Conservation (phyloP, 2,329 filamentous ascomycete species). For the Sclerotinia nivalis region DNA sequence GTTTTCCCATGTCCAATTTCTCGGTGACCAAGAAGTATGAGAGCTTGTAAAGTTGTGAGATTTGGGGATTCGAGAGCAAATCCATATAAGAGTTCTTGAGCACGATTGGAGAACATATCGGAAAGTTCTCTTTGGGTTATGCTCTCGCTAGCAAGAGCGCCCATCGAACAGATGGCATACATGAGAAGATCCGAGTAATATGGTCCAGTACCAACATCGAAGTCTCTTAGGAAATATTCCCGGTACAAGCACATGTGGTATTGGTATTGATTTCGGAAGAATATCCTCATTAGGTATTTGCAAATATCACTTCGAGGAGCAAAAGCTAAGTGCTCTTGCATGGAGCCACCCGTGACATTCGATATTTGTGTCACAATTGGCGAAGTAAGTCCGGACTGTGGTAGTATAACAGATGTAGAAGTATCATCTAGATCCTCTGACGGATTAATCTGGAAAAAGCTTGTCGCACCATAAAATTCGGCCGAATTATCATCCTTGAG, state of each 20-base stretch:
- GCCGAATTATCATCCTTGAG: slow-evolving; percentile 44
- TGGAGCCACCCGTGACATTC: background rate
- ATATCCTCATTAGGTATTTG: slow-evolving; percentile 49
- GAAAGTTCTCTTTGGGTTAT: slow-evolving; percentile 42
- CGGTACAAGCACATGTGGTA: slow-evolving; percentile 54
- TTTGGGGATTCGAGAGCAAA: slow-evolving; percentile 49
- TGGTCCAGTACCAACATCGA: slow-evolving; percentile 48
- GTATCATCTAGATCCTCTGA: slow-evolving; percentile 28
- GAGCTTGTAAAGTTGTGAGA: slow-evolving; percentile 49
- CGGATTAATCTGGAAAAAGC: slow-evolving; percentile 46
- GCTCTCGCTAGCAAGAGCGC: slow-evolving; percentile 49
- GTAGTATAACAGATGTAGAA: slow-evolving; percentile 5
- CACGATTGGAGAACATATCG: slow-evolving; percentile 48
- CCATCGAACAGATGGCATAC: slow-evolving; percentile 52
- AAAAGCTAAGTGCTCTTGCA: slow-evolving; percentile 37
- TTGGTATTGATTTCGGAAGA: slow-evolving; percentile 51
- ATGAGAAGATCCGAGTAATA: slow-evolving; percentile 54
- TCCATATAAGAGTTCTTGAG: slow-evolving; percentile 48
- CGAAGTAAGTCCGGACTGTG: background rate
- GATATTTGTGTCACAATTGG: background rate
- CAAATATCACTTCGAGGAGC: slow-evolving; percentile 49
- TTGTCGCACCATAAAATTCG: slow-evolving; percentile 53
- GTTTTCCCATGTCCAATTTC: slow-evolving; percentile 51
- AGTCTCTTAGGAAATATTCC: slow-evolving; percentile 53
- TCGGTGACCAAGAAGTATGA: slow-evolving; percentile 49